phyloP scores from a whole-genome alignment of 257 asterid genomes.

The Solanum medicagineum region DNA sequence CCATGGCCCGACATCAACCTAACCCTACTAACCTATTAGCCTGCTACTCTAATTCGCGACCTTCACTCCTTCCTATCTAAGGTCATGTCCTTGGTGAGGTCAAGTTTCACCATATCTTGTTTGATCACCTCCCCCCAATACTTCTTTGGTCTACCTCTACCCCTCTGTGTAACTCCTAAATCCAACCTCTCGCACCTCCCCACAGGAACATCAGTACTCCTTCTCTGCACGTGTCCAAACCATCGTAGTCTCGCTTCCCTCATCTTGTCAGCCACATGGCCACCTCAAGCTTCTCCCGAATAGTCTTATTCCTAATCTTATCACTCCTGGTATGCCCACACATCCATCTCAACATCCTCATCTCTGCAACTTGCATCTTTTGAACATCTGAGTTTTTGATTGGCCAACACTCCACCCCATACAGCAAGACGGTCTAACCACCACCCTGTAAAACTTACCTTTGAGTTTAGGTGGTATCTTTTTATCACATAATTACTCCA shows the following conservation, averaged over 20 bases:
- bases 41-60: background rate
- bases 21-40: background rate
- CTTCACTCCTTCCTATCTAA: background rate
- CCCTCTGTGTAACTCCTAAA: fast-evolving
- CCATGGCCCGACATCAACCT: too few relatives aligned
- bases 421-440: background rate
- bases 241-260: background rate
- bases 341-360: background rate
- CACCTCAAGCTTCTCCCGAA: too few relatives aligned
- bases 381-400: background rate
- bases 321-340: background rate
- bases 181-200: background rate
- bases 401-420: background rate
- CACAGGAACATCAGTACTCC: background rate
- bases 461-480: background rate
- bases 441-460: background rate
- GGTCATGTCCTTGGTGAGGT: background rate
- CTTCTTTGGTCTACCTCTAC: background rate
- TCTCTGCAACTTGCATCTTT: background rate
- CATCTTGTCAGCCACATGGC: background rate
- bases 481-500: background rate
- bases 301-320: too few relatives aligned
- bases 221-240: background rate
- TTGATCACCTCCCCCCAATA: background rate
- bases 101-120: background rate